Percentiles rank a stretch among this genome's conserved stretches.
Conservation (phyloP, 2,329 filamentous ascomycete genomes). For the Juglanconis oblonga region DNA sequence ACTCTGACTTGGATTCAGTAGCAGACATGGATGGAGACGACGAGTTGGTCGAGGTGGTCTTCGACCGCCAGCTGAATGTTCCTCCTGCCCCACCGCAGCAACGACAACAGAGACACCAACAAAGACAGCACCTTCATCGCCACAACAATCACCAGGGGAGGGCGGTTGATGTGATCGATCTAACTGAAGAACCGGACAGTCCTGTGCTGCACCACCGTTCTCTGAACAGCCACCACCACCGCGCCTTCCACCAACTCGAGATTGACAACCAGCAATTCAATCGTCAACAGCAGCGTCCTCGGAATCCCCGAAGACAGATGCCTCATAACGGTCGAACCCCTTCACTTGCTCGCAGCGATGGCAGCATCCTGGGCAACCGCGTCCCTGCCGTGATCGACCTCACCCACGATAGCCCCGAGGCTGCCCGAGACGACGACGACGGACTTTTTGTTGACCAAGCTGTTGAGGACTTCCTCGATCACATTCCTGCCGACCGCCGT, state of each 20-base stretch:
- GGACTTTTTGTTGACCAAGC: not conserved
- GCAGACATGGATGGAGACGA: conserved; percentile 11
- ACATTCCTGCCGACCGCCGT: conserved; percentile 11
- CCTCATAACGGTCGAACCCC: conserved; percentile 40
- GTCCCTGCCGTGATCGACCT: conserved; percentile 47
- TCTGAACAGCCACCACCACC: conserved; percentile 6
- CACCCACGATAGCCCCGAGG: conserved; percentile 43
- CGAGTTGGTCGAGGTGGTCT: conserved; percentile 15
- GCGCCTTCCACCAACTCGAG: not conserved
- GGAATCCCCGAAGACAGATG: conserved; percentile 40
- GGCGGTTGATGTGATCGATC: conserved; percentile 40
- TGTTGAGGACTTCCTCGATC: not conserved
- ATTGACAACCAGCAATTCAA: not conserved
- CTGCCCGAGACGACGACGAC: conserved; percentile 1
- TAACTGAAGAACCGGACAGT: conserved; percentile 50
- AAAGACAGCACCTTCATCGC: conserved; percentile 1
- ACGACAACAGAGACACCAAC: conserved; percentile 19
- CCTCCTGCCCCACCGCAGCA: conserved; percentile 7
- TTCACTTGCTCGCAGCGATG: conserved; percentile 42
- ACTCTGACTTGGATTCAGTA: not conserved
- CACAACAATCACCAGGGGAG: not conserved
- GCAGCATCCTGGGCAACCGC: conserved; percentile 34
- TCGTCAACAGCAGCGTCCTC: not conserved
- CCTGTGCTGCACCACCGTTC: conserved; percentile 23
- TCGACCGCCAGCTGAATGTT: not conserved